Evolutionary conservation across 345 rosid genomes (phyloP), one percentile per base, ranked within the genome.

Genomic region (Lepidium aucheri): DNA sequence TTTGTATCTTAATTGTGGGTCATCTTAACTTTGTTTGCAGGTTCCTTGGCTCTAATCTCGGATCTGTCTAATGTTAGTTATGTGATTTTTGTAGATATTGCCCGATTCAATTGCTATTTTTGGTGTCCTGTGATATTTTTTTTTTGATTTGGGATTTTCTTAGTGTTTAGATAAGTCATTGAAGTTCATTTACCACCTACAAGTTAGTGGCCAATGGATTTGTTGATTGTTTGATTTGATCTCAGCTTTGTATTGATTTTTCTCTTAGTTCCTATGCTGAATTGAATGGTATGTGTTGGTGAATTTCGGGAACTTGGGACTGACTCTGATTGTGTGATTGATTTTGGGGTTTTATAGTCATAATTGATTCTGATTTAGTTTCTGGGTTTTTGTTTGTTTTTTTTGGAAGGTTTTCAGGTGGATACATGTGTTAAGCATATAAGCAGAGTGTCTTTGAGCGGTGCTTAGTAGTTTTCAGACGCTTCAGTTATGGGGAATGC

Each of bases 401-500:
- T 14, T 1, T 44, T n/a, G 17, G 15, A 45, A 53, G 63, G 64
- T 45, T 54, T 54, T 63, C 52, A 63, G 58, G 75, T 51, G 56
- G 38, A 34, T 68, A 15, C 16, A 58, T 58, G 56, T 4, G 6
- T 14, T 41, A 28, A 14, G 22, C 9, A 33, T 20, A 10, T 52
- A 53, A 13, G 1, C 10, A 8, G 56, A 33, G 55, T 22, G 15
- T 50, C 46, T 60, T 22, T 52, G 13, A 18, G 17, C 3, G 44
- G 67, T 51, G 61, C 53, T 34, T 42, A 3, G 41, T 54, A 53
- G 47, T 61, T 35, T 61, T 9, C 22, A 24, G 4, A 33, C 46
- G 0, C 55, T 70, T 63, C 18, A 68, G 79, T 45, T 59, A 94
- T 94, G 99, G 99, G 99, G 53, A 81, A 89, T 72, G 91, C 89